Base-by-base conservation (phyloP, 257 asterid species). In the Petunia axillaris region DNA sequence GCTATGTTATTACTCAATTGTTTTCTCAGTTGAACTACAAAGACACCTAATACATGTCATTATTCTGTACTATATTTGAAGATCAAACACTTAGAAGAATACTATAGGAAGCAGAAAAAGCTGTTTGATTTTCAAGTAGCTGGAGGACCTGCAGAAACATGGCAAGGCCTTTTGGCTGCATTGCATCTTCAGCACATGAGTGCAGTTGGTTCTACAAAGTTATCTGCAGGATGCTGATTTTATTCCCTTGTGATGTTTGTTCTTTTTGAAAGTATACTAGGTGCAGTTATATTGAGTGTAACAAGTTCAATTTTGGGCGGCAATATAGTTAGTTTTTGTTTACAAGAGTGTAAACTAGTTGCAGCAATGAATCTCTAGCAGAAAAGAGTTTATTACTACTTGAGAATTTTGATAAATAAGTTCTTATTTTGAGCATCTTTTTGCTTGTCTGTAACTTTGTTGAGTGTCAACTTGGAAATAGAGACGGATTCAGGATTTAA, bases 111-210 rank as follows among this genome's bases (percentile, higher is more conserved):
- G 63, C 97, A 90, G 90, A 88, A 85, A 89, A 95, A 95, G 90
- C 97, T 92, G 80, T 85, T 95, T 2, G 89, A 92, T 81, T 95
- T 91, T 87, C 89, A 89, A 57, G 92, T 92, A 80, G 89, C 89
- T 2, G 97, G 89, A 63, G 90, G 89, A 55, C 88, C 96, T 38
- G 93, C 87, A 57, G 98, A 93, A 63, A 82, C 95, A 65, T 95
- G 98, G 98, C 91, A 85, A 80, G 96, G 97, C 59, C 94, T 95
- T 59, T 85, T 95, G 90, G 95, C 96, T 79, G 94, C 98, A 64
- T 83, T 93, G 89, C 97, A 93, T 85, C 97, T 95, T 80, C 93
- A 84, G 81, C 92, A 91, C 83, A 84, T 87, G 88, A 87, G 81
- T 79, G 83, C 81, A 50, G 83, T 84, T 78, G 84, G 81, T 76